Base-by-base conservation (phyloP, 306 rosid genomes). In the Vigna mungo region DNA sequence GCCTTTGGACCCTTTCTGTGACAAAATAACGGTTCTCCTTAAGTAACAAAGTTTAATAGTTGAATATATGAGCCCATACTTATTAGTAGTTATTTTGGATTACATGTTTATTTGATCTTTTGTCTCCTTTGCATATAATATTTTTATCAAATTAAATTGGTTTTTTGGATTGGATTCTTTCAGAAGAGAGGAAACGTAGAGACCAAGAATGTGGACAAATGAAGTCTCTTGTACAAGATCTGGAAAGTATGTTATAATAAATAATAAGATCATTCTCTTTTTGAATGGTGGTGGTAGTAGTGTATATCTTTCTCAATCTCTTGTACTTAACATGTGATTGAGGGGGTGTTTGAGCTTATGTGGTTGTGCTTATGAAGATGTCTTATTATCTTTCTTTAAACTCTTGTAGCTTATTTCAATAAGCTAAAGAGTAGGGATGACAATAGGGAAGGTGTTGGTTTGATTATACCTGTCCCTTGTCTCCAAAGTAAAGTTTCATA, bases 181-280 rank as follows among this genome's bases (percentile, higher is more conserved):
- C 86, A 94, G 97, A 92, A 54, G 91, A 90, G 82, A 86, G 83
- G 86, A 87, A 82, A 48, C 92, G 72, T 30, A 92, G 15, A 51
- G 91, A 88, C 71, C 80, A 84, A 83, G 92, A 92, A 68, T 85
- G 89, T 43, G 75, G 83, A 70, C 93, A 88, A 55, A 79, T 92
- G 86, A 92, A 86, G 88, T 81, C 91, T 78, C 97, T 89, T 21
- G 84, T 95, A 80, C 89, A 88, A 68, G 96, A 95, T 80, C 92
- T 92, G 69, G 92, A 90, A 85, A 95, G 98, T 94, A 87, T 54
- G 97, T 81, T 69, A 15, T 73, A 53, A 68, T 77, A 27, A 23
- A 75, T 37, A 30, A 54, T 47, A 27, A 53, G 20, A 48, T 78
- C 62, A 66, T 39, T 27, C 2, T 66, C 43, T 65, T 52, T 27